A percentile compares a stretch with the other conserved stretches of the same genome.
phyloP scores from a whole-genome alignment of 768 basidiomycete genomes.

The Auriscalpium vulgare region DNA sequence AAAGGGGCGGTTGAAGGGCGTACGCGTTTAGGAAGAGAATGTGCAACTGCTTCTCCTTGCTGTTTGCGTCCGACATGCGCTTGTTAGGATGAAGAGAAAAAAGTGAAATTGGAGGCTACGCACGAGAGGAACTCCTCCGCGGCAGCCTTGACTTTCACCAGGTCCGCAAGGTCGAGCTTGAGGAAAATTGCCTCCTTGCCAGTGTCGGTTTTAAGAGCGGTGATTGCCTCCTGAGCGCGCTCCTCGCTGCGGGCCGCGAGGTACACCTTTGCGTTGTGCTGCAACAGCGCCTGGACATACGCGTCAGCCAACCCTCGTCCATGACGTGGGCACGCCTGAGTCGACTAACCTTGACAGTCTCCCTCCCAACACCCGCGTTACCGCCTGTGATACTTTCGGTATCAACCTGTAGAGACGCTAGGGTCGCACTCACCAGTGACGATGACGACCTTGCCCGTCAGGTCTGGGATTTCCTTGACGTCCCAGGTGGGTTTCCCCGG shows the following conservation, averaged over 20 bases:
- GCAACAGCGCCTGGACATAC: constrained; percentile 35
- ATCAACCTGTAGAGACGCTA: constrained; percentile 7
- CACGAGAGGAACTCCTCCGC: constrained; percentile 31
- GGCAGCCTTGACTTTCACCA: constrained; percentile 27
- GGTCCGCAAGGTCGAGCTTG: constrained; percentile 32
- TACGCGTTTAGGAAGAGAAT: constrained; percentile 46
- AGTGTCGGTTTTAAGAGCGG: constrained; percentile 35
- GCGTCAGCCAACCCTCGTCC: not conserved
- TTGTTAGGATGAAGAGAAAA: too few species aligned
- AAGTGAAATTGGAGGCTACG: not conserved
- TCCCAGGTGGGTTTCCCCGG: constrained; percentile 6
- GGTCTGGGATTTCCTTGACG: constrained; percentile 7
- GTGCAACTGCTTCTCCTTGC: constrained; percentile 38
- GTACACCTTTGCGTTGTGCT: constrained; percentile 61
- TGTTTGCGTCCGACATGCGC: constrained; percentile 6
- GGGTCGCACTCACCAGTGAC: constrained; percentile 1
- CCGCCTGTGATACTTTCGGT: constrained; percentile 23
- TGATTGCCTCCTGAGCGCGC: constrained; percentile 42
- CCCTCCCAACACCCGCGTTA: constrained; percentile 46
- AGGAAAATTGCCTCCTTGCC: constrained; percentile 35
- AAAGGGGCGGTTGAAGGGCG: constrained; percentile 12
- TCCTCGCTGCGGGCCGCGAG: constrained; percentile 38
- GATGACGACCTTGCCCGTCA: constrained; percentile 5
- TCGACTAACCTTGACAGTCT: constrained; percentile 41
- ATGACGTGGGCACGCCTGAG: too few species aligned